A percentile compares a stretch with the other conserved stretches of the same genome.
phyloP scores from a whole-genome alignment of 495 filamentous ascomycete species.

The Aspergillus ellipticus region DNA sequence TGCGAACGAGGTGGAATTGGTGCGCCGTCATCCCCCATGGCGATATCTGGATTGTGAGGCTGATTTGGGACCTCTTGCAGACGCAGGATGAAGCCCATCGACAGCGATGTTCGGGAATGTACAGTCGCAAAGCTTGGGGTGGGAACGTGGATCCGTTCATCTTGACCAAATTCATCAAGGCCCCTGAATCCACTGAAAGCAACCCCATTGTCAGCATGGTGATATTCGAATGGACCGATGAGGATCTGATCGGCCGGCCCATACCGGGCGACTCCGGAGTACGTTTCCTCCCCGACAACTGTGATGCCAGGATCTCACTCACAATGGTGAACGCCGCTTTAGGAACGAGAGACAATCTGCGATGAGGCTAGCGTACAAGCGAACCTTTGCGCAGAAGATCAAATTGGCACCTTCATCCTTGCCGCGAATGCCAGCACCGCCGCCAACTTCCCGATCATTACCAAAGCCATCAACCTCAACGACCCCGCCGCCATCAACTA shows the following conservation, averaged over 20 bases:
- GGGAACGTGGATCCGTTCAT: slow-evolving; percentile 88
- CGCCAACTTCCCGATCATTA: slow-evolving; percentile 67
- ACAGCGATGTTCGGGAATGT: slow-evolving; percentile 97
- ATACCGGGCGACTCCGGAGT: slow-evolving; percentile 34
- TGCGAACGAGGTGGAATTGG: slow-evolving; percentile 61
- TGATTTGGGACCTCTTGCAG: slow-evolving; percentile 35
- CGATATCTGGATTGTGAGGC: slow-evolving; percentile 4
- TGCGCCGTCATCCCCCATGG: slow-evolving; percentile 30
- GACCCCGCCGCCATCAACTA: slow-evolving; percentile 72
- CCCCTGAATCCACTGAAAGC: slow-evolving; percentile 47
- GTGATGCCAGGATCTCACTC: slow-evolving; percentile 13
- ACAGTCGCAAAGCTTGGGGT: slow-evolving; percentile 84
- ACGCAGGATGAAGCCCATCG: slow-evolving; percentile 70
- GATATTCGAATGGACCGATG: slow-evolving; percentile 92
- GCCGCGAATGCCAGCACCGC: slow-evolving; percentile 64
- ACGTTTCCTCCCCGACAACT: slow-evolving; percentile 7
- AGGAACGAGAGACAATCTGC: slow-evolving; percentile 73
- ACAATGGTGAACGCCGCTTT: neutral
- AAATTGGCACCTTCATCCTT: slow-evolving; percentile 85
- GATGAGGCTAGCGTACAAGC: slow-evolving; percentile 61
- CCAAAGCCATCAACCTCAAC: slow-evolving; percentile 78
- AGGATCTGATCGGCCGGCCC: slow-evolving; percentile 64
- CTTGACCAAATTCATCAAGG: slow-evolving; percentile 70
- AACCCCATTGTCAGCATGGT: slow-evolving; percentile 81
- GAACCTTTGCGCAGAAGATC: slow-evolving; percentile 63